Conservation (phyloP, 2,329 filamentous ascomycete species). For the Trichoderma afroharzianum region DNA sequence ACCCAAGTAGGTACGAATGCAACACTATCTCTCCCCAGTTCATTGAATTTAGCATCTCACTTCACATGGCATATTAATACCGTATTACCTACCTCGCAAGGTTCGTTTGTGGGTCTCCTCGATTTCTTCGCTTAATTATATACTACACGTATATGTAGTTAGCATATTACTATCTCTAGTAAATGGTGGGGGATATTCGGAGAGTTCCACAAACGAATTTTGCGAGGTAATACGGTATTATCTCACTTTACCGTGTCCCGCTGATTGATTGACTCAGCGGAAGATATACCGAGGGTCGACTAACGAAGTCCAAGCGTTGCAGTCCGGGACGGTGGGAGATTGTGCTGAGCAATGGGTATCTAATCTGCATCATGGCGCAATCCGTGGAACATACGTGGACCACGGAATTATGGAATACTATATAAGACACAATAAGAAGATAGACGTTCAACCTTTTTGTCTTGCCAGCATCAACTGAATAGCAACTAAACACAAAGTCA, state of each 20-base stretch:
- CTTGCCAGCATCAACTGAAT: not conserved
- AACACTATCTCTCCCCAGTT: not conserved
- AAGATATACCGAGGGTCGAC: not conserved
- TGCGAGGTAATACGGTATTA: no score
- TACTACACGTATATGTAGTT: no score
- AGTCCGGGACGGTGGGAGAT: not conserved
- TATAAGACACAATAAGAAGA: not conserved
- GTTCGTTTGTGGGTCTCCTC: no score
- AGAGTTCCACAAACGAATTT: no score
- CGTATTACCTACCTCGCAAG: no score
- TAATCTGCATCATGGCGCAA: slow-evolving; percentile 7
- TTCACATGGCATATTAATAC: not conserved
- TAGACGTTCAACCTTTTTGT: not conserved
- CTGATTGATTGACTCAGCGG: not conserved
- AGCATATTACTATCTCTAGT: no score
- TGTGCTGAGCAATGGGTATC: not conserved
- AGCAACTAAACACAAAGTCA: not conserved
- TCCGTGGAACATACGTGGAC: not conserved
- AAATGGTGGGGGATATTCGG: no score
- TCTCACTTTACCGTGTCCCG: not conserved
- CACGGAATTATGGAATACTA: not conserved
- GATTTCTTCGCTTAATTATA: no score
- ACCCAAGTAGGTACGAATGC: not conserved
- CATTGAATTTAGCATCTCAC: not conserved
- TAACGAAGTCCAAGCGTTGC: not conserved